Conservation (phyloP, 768 basidiomycete species). For the Sarcodon sp. region DNA sequence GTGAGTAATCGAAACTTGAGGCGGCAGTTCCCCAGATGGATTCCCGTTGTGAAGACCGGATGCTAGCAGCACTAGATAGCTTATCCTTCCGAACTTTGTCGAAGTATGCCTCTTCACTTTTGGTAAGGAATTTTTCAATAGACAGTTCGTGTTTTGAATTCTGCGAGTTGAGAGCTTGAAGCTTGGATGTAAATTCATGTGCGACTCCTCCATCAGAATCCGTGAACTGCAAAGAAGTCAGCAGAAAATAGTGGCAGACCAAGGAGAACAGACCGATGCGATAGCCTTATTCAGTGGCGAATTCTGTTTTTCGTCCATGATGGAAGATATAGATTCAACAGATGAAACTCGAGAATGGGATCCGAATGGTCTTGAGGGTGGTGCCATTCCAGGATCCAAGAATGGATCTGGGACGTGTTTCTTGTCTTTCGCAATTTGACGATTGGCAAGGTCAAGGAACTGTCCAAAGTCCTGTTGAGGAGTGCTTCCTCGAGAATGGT, state of each 20-base stretch:
- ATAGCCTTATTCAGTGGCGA: slow-evolving; percentile 93
- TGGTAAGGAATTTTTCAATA: slow-evolving; percentile 82
- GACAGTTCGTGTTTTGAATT: slow-evolving; percentile 88
- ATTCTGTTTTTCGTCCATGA: slow-evolving; percentile 82
- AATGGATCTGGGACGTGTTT: slow-evolving; percentile 78
- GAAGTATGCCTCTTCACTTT: slow-evolving; percentile 92
- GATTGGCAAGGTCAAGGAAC: slow-evolving; percentile 81
- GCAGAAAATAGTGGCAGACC: slow-evolving; percentile 1
- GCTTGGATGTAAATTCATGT: slow-evolving; percentile 75
- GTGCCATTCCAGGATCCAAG: slow-evolving; percentile 36
- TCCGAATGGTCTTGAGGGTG: slow-evolving; percentile 69
- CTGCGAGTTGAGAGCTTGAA: slow-evolving; percentile 65
- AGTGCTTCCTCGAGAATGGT: slow-evolving; percentile 26
- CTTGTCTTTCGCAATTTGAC: slow-evolving; percentile 70
- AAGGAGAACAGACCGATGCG: slow-evolving; percentile 46
- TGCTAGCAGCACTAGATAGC: slow-evolving; percentile 69
- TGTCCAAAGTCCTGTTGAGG: slow-evolving; percentile 39
- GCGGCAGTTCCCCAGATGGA: slow-evolving; percentile 68
- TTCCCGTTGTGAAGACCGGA: slow-evolving; percentile 67
- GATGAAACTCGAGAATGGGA: slow-evolving; percentile 69
- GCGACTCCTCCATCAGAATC: slow-evolving; percentile 90
- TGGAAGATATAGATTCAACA: slow-evolving; percentile 84
- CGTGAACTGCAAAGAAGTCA: slow-evolving; percentile 50
- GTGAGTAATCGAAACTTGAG: slow-evolving; percentile 45
- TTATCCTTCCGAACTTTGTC: slow-evolving; percentile 83